These are phyloP conservation scores for Candida glucosophila DNA, from an alignment of 1,139 yeast genomes.

Conservation along the genomic window DNA sequence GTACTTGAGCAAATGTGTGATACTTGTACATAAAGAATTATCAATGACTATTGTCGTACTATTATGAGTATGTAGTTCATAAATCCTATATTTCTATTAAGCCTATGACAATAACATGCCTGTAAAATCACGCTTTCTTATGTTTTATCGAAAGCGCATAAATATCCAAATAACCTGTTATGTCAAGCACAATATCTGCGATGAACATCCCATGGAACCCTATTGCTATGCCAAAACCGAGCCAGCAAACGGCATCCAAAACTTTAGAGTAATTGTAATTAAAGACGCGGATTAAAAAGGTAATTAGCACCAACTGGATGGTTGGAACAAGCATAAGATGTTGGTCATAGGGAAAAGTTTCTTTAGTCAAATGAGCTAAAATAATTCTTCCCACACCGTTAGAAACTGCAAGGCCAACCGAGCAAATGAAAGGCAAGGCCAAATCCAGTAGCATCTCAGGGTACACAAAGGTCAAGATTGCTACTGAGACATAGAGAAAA, in stretches of 20 bases:
- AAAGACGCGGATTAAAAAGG: slow-evolving; percentile 28
- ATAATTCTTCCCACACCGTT: slow-evolving; percentile 86
- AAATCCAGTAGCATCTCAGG: slow-evolving; percentile 44
- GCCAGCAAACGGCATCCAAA: slow-evolving; percentile 49
- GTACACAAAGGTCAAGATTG: slow-evolving; percentile 33
- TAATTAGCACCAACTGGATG: slow-evolving; percentile 40
- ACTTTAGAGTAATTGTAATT: slow-evolving; percentile 31
- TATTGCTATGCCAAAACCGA: slow-evolving; percentile 65
- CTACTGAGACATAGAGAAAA: slow-evolving; percentile 48
- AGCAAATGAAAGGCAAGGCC: slow-evolving; percentile 53
- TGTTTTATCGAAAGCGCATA: slow-evolving; percentile 82
- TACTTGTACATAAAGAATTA: slow-evolving; percentile 12
- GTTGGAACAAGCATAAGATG: slow-evolving; percentile 64
- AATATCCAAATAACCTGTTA: slow-evolving; percentile 76
- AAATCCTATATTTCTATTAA: too few relatives aligned
- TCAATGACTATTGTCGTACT: too few relatives aligned
- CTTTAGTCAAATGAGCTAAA: slow-evolving; percentile 77
- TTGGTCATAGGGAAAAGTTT: slow-evolving; percentile 64
- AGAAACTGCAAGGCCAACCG: slow-evolving; percentile 72
- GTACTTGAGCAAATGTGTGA: slow-evolving; percentile 4
- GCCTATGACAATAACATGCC: too few relatives aligned
- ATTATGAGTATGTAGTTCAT: too few relatives aligned
- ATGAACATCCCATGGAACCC: slow-evolving; percentile 78
- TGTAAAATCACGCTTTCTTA: slow-evolving; percentile 38
- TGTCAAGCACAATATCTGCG: slow-evolving; percentile 73